phyloP scores from a whole-genome alignment of 345 rosid genomes.

The Mercurialis annua region DNA sequence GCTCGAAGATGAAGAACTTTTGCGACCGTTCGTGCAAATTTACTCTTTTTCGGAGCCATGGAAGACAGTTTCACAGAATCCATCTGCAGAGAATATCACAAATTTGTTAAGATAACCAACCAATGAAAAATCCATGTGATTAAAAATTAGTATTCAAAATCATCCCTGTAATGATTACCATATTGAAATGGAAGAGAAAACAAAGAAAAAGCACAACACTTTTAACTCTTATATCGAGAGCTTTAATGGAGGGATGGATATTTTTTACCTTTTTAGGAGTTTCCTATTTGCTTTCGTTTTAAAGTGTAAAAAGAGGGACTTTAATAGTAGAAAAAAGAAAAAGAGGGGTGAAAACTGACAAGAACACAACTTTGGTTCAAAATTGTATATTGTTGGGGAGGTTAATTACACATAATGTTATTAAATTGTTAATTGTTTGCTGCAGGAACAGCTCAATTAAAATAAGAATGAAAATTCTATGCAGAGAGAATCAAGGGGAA shows the following conservation, averaged over 20 bases:
- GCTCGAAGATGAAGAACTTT: slow-evolving; percentile 63
- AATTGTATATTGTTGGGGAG: background rate
- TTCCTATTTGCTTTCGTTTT: slow-evolving; percentile 9
- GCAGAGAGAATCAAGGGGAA: background rate
- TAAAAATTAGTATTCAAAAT: slow-evolving; percentile 11
- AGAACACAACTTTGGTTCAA: background rate
- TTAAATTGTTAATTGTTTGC: no score
- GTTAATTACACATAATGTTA: no score
- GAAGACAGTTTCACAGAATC: slow-evolving; percentile 62
- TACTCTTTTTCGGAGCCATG: slow-evolving; percentile 56
- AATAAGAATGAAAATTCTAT: background rate
- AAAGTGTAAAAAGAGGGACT: background rate
- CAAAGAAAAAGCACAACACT: slow-evolving; percentile 28
- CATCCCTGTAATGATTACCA: slow-evolving; percentile 22
- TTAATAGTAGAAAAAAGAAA: background rate
- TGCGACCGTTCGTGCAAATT: slow-evolving; percentile 55
- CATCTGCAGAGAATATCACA: slow-evolving; percentile 40
- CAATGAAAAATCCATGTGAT: background rate
- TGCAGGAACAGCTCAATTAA: background rate
- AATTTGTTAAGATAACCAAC: background rate
- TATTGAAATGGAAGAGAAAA: slow-evolving; percentile 23
- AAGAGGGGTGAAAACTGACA: background rate
- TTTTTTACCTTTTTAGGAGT: slow-evolving; percentile 27
- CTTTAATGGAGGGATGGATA: slow-evolving; percentile 29
- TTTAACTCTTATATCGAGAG: slow-evolving; percentile 46